phyloP scores from a whole-genome alignment of 306 rosid genomes.

The Medicago truncatula region DNA sequence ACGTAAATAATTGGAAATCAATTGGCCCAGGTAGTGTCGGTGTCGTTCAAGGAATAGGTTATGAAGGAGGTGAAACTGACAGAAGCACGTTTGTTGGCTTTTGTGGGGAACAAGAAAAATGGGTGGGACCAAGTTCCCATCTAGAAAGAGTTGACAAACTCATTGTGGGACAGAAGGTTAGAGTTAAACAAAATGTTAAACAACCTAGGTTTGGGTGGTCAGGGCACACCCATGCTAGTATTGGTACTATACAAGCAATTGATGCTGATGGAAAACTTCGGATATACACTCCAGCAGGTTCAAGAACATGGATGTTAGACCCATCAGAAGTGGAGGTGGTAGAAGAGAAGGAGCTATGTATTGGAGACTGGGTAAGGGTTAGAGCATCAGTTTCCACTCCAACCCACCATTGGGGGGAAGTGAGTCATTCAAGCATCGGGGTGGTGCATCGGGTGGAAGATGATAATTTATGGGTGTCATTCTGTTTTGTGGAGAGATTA shows the following conservation, averaged over 20 bases:
- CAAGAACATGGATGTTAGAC: slow-evolving; percentile 94
- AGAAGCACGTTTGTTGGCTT: slow-evolving; percentile 78
- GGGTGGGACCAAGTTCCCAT: slow-evolving; percentile 84
- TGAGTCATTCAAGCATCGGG: slow-evolving; percentile 80
- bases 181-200: slow-evolving; percentile 68
- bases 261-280: slow-evolving; percentile 96
- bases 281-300: slow-evolving; percentile 89
- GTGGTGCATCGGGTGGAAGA: slow-evolving; percentile 92
- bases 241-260: slow-evolving; percentile 80
- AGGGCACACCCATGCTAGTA: slow-evolving; percentile 78
- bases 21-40: slow-evolving; percentile 84
- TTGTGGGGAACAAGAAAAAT: slow-evolving; percentile 96
- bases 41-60: slow-evolving; percentile 89
- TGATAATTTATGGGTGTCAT: slow-evolving; percentile 82
- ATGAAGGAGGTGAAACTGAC: slow-evolving; percentile 76
- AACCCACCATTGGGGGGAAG: slow-evolving; percentile 98
- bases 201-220: slow-evolving; percentile 98
- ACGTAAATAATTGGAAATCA: slow-evolving; percentile 77
- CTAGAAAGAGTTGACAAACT: slow-evolving; percentile 71
- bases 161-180: slow-evolving; percentile 84
- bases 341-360: slow-evolving; percentile 76
- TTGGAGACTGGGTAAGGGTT: slow-evolving; percentile 94
- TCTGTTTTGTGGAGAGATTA: slow-evolving; percentile 79
- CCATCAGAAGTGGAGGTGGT: slow-evolving; percentile 87
- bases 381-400: slow-evolving; percentile 82